Percentiles rank a stretch among this genome's conserved stretches.
Conservation (phyloP, 2,329 filamentous ascomycete species). For the Epichloe brachyelytri region DNA sequence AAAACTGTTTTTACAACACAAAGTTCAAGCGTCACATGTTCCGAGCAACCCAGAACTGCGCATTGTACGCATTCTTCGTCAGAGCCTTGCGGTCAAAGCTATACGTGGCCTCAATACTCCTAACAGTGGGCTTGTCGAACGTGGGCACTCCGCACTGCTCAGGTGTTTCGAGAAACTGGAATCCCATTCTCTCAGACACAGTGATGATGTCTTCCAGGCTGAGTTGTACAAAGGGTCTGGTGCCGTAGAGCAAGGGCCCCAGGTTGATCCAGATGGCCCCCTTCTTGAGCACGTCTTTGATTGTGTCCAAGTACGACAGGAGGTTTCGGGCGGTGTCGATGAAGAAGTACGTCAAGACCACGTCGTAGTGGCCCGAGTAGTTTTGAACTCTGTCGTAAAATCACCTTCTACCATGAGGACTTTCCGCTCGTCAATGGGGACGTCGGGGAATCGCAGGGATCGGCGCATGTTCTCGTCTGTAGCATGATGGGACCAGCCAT, state of each 20-base stretch:
- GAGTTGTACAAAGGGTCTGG: slow-evolving; percentile 39
- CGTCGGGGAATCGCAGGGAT: slow-evolving; percentile 31
- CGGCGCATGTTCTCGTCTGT: slow-evolving; percentile 34
- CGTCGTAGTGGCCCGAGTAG: slow-evolving; percentile 26
- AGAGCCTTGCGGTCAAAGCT: slow-evolving; percentile 37
- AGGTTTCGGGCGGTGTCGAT: slow-evolving; percentile 47
- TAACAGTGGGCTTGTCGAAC: slow-evolving; percentile 26
- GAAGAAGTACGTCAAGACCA: slow-evolving; percentile 44
- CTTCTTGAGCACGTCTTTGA: slow-evolving; percentile 29
- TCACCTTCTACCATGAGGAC: slow-evolving; percentile 42
- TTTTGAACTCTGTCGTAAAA: slow-evolving; percentile 32
- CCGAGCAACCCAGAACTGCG: slow-evolving; percentile 40
- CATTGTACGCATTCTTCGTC: slow-evolving; percentile 39
- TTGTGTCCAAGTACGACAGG: slow-evolving; percentile 40
- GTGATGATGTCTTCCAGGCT: slow-evolving; percentile 38
- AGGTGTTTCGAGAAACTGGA: slow-evolving; percentile 33
- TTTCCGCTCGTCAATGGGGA: slow-evolving; percentile 16
- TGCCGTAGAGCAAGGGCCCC: slow-evolving; percentile 42
- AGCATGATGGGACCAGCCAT: slow-evolving; percentile 43
- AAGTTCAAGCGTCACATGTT: neutral
- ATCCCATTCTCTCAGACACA: slow-evolving; percentile 36
- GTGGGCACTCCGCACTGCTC: slow-evolving; percentile 29
- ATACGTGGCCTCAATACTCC: slow-evolving; percentile 37
- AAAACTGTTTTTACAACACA: too few species aligned
- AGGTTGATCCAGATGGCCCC: slow-evolving; percentile 44